Evolutionary conservation across 495 filamentous ascomycete species (phyloP).

Genomic region (Amorphotheca resinae): DNA sequence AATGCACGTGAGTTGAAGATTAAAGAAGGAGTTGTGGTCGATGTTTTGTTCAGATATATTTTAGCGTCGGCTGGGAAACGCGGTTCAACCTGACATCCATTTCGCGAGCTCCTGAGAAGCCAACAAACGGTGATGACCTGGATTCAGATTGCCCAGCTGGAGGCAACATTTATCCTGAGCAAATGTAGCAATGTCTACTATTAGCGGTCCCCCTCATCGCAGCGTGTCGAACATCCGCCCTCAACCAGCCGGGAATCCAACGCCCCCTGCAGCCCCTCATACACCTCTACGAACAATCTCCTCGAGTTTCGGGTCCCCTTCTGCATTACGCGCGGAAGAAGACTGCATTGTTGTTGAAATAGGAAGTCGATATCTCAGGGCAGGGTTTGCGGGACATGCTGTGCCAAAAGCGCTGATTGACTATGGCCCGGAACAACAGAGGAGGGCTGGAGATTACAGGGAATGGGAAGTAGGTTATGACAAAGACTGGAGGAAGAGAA

Average conservation of each 20-base stretch:
- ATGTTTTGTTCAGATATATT: not conserved
- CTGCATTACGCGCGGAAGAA: constrained; percentile 68
- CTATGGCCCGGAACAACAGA: constrained; percentile 59
- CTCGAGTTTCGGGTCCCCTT: constrained; percentile 59
- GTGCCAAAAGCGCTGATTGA: constrained; percentile 56
- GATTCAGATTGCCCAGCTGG: too few species aligned
- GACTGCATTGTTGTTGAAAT: constrained; percentile 75
- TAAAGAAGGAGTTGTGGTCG: not conserved
- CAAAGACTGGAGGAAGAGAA: constrained; percentile 30
- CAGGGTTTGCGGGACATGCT: constrained; percentile 75
- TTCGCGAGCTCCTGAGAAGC: too few species aligned
- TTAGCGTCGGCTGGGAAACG: constrained; percentile 7
- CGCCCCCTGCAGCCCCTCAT: constrained; percentile 34
- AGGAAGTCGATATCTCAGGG: constrained; percentile 63
- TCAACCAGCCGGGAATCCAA: constrained; percentile 12
- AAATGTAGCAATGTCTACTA: constrained; percentile 13
- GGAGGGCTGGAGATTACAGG: constrained; percentile 72
- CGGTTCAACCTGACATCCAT: too few species aligned
- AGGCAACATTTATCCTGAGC: not conserved
- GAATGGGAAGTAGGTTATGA: constrained; percentile 48
- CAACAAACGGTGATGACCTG: too few species aligned
- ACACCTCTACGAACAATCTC: constrained; percentile 47
- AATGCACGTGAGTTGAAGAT: not conserved
- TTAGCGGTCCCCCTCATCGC: constrained; percentile 26
- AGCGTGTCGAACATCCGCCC: constrained; percentile 38